Percentiles rank a stretch among this genome's conserved stretches.
These are phyloP conservation scores for Termitomyces eurrhizus DNA, from an alignment of 768 basidiomycete genomes.

Conservation along the genomic window DNA sequence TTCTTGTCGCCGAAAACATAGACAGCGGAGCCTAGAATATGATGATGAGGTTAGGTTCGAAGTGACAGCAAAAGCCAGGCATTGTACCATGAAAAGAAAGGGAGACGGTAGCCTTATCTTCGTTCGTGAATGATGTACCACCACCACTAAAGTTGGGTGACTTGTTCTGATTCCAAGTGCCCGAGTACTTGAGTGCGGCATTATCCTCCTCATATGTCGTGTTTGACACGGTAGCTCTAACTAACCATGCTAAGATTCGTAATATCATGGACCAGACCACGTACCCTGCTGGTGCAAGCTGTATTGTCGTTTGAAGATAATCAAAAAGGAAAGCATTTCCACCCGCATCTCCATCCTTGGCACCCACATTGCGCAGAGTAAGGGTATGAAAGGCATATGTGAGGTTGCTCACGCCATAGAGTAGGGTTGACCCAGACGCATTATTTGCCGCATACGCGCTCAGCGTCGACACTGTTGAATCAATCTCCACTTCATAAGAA, in stretches of 20 bases:
- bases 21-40: slow-evolving; percentile 34
- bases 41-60: neutral
- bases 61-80: neutral
- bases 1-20: slow-evolving; percentile 48
- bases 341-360: slow-evolving; percentile 28
- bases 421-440: slow-evolving; percentile 27
- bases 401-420: slow-evolving; percentile 31
- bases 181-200: slow-evolving; percentile 33
- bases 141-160: slow-evolving; percentile 43
- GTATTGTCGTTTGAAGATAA: slow-evolving; percentile 36
- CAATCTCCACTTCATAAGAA: slow-evolving; percentile 37
- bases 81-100: slow-evolving; percentile 37
- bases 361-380: slow-evolving; percentile 38
- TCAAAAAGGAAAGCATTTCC: slow-evolving; percentile 39
- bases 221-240: slow-evolving; percentile 37
- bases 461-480: slow-evolving; percentile 21
- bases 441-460: slow-evolving; percentile 32
- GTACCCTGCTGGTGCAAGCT: slow-evolving; percentile 41
- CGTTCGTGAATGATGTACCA: slow-evolving; percentile 38
- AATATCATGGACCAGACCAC: slow-evolving; percentile 6
- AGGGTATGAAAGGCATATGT: slow-evolving; percentile 36
- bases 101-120: slow-evolving; percentile 34
- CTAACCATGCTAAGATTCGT: neutral
- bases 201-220: slow-evolving; percentile 38
- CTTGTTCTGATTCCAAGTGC: slow-evolving; percentile 39